A percentile compares a stretch with the other conserved stretches of the same genome.
These are phyloP conservation scores for Lathyrus oleraceus DNA, from an alignment of 306 rosid species.

Conservation along the genomic window DNA sequence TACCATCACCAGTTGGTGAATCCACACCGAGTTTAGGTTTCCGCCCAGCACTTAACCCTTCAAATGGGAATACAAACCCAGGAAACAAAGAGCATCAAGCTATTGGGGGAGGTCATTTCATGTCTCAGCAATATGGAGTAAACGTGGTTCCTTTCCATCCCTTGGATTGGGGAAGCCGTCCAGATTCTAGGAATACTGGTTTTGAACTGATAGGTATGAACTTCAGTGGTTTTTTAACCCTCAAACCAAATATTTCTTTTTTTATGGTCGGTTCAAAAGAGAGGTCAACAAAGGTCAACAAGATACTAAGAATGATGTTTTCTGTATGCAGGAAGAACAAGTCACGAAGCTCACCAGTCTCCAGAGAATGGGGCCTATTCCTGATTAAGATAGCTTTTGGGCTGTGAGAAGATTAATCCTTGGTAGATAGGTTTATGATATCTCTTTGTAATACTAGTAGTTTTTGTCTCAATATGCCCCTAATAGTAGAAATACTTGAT, in stretches of 20 bases:
- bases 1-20: slow-evolving; percentile 57
- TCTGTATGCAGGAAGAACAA: slow-evolving; percentile 58
- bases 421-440: slow-evolving; percentile 66
- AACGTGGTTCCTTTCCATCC: slow-evolving; percentile 49
- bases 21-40: slow-evolving; percentile 53
- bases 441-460: slow-evolving; percentile 39
- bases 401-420: slow-evolving; percentile 32
- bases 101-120: slow-evolving; percentile 64
- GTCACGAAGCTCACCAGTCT: slow-evolving; percentile 59
- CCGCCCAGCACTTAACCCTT: slow-evolving; percentile 52
- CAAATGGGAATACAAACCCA: slow-evolving; percentile 53
- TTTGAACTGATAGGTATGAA: slow-evolving; percentile 68
- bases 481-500: slow-evolving; percentile 35
- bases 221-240: neutral
- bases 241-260: neutral
- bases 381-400: slow-evolving; percentile 40
- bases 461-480: slow-evolving; percentile 43
- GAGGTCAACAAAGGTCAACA: slow-evolving; percentile 31
- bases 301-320: slow-evolving; percentile 20
- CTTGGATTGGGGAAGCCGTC: slow-evolving; percentile 64
- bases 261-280: neutral
- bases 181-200: slow-evolving; percentile 51
- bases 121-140: slow-evolving; percentile 59
- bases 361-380: slow-evolving; percentile 82
- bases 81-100: slow-evolving; percentile 64